Evolutionary conservation across 2,329 filamentous ascomycete genomes (phyloP), one percentile per base, ranked within the genome.

Genomic region (Venturia asperata): DNA sequence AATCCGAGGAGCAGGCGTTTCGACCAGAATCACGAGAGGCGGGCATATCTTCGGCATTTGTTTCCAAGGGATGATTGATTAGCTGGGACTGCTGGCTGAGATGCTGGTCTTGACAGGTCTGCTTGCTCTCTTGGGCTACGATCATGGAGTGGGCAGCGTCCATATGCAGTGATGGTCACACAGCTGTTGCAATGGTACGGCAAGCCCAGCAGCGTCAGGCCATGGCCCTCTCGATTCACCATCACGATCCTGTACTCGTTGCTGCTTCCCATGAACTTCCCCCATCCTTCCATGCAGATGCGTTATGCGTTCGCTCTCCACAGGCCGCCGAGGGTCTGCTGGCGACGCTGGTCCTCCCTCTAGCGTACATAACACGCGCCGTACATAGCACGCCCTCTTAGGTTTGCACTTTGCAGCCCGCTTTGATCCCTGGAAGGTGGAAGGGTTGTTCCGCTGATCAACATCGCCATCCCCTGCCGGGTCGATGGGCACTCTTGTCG

Each of bases 281-380:
- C 13, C 52, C n/a, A 19, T 58, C 27, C 52, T 58, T 58, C 52
- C 52, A 58, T 37, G 30, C 52, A 58, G 52, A 58, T 37, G n/a
- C n/a, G n/a, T n/a, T n/a, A n/a, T n/a, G n/a, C n/a, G n/a, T n/a
- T n/a, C n/a, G n/a, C n/a, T n/a, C 45, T 56, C n/a, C 11, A 27
- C 47, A 27, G 47, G 47, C 3, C 3, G 30, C 30, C 30, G 30
- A 34, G 30, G 30, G 30, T 34, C 30, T 34, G 30, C 30, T 34
- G 30, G 30, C 30, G 30, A 34, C 30, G 30, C 30, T 34, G 3
- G 30, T 34, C 30, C 30, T 34, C 30, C 30, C 30, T 34, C 30
- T 34, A 34, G 30, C 30, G 30, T 34, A n/a, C n/a, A n/a, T n/a
- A n/a, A n/a, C n/a, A n/a, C n/a, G n/a, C n/a, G n/a, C n/a, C n/a